Conservation (phyloP, 2,329 filamentous ascomycete species). For the Cladorrhinum sp. region DNA sequence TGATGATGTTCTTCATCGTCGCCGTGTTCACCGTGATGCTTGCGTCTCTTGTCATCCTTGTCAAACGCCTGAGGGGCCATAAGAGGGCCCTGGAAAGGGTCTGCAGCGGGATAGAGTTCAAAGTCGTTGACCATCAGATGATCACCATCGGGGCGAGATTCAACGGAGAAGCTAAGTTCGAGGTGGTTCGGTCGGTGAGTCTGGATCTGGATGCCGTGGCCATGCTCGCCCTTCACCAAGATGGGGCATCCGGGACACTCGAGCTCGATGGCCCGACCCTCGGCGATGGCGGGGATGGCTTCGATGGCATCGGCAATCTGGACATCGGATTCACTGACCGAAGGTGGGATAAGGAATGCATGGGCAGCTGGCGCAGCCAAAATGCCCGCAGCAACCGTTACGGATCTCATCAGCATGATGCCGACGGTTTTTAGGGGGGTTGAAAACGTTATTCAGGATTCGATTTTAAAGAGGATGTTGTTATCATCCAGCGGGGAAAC, state of each 20-base stretch:
- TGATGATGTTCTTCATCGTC: conserved; percentile 18
- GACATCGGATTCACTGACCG: conserved; percentile 42
- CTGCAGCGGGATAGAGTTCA: conserved; percentile 55
- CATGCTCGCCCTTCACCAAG: conserved; percentile 30
- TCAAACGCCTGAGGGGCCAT: conserved; percentile 45
- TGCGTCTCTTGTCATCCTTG: conserved; percentile 25
- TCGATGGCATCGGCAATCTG: conserved; percentile 42
- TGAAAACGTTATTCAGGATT: no score
- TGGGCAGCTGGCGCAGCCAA: conserved; percentile 33
- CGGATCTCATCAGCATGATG: conserved; percentile 40
- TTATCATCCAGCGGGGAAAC: not conserved
- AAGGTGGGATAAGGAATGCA: conserved; percentile 55
- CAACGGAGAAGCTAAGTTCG: conserved; percentile 53
- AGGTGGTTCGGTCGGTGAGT: conserved; percentile 39
- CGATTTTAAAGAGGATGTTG: not conserved
- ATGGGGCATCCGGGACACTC: conserved; percentile 54
- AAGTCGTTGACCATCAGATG: conserved; percentile 56
- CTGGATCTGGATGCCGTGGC: conserved; percentile 27
- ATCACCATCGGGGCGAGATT: conserved; percentile 41
- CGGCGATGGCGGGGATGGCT: conserved; percentile 32
- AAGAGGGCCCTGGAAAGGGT: conserved; percentile 43
- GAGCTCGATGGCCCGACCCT: conserved; percentile 44
- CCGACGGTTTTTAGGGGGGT: not conserved
- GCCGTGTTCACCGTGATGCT: conserved; percentile 29
- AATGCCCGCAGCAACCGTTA: conserved; percentile 43